Evolutionary conservation across 306 rosid genomes (phyloP), one percentile per base, ranked within the genome.

Genomic region (Astragalus membranaceus): DNA sequence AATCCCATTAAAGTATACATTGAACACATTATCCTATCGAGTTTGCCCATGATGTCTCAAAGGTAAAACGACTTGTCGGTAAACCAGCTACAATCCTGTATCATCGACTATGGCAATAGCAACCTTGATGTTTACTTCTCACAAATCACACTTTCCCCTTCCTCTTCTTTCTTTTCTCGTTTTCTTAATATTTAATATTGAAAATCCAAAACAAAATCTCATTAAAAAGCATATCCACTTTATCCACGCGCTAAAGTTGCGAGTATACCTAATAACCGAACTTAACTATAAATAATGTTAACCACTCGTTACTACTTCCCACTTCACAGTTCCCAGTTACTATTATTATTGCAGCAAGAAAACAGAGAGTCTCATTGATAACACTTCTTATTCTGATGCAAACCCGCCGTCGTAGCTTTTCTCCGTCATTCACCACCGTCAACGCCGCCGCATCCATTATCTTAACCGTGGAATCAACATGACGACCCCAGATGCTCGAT

Each of bases 401-500:
- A 64, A 66, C 56, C 63, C 70, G 33, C 59, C 54, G 53, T 44
- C 29, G 33, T 3, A 41, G 2, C 36, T 39, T n/a, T 63, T n/a
- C 48, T 57, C 67, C 72, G n/a, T 58, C 74, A 10, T 7, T n/a
- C 41, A 1, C 53, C 72, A 5, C 70, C 67, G 67, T 8, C 3
- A 10, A 58, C 69, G 10, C 72, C 48, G 0, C 0, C n/a, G 6
- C 26, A 16, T 15, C 48, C n/a, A n/a, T n/a, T n/a, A n/a, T n/a
- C n/a, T n/a, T n/a, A n/a, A n/a, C n/a, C n/a, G n/a, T n/a, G n/a
- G n/a, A n/a, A n/a, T 10, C 59, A 47, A 55, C 20, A 79, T 83
- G 80, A 20, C 86, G 1, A 73, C 12, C 64, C 83, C 81, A 35
- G 78, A 70, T 32, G 4, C 89, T 2, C 82, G 75, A 2, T 37